Conservation (phyloP, 176 grass and related monocot species). For the Oryza australiensis region DNA sequence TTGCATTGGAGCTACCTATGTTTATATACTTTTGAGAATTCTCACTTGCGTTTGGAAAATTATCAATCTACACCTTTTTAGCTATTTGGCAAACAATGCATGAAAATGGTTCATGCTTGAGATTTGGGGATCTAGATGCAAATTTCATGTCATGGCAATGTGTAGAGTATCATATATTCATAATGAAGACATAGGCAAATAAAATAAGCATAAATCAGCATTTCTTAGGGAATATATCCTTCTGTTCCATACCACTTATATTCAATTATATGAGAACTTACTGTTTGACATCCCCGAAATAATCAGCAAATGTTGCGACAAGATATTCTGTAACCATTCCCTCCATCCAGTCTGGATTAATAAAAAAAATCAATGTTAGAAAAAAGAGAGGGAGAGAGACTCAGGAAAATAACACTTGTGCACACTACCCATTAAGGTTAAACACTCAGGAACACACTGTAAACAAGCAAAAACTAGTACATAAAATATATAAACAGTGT, state of each 20-base stretch:
- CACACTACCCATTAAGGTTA: not conserved
- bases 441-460: not conserved
- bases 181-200: not conserved
- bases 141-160: not conserved
- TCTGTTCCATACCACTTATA: not conserved
- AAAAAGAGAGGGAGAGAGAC: conserved; percentile 15
- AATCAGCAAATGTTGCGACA: conserved; percentile 87
- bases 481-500: not conserved
- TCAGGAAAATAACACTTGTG: conserved; percentile 2
- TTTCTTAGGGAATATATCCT: conserved; percentile 16
- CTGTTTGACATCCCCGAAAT: conserved; percentile 93
- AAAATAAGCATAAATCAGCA: conserved; percentile 18
- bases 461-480: not conserved
- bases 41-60: not conserved
- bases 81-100: conserved; percentile 11
- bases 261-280: conserved; percentile 48
- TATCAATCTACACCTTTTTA: conserved; percentile 23
- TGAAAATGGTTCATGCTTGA: conserved; percentile 23
- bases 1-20: conserved; percentile 9
- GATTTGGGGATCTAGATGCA: not conserved
- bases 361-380: conserved; percentile 24
- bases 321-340: conserved; percentile 93
- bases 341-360: conserved; percentile 77
- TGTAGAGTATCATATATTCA: not conserved
- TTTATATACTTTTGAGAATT: not conserved